Percentiles rank a stretch among this genome's conserved stretches.
Evolutionary conservation across 257 asterid species (phyloP).

Genomic region (Misopates orontium): DNA sequence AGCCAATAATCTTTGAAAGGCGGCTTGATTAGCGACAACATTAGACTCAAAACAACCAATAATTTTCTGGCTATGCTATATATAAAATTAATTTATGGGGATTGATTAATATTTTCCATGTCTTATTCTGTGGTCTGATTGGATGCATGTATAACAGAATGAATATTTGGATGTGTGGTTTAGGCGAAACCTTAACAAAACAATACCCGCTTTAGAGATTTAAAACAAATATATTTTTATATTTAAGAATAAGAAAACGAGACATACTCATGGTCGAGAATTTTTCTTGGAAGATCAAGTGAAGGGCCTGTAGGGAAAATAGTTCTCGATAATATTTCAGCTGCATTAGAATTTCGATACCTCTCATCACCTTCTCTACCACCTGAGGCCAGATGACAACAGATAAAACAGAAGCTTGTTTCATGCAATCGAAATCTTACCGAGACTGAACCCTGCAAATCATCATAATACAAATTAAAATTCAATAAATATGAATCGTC

Average conservation of each 20-base stretch:
- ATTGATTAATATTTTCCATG: constrained; percentile 12
- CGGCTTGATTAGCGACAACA: constrained; percentile 35
- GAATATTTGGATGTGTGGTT: constrained; percentile 26
- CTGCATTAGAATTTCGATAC: constrained; percentile 47
- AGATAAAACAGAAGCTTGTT: constrained; percentile 65
- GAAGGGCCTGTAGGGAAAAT: constrained; percentile 48
- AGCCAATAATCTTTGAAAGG: constrained; percentile 21
- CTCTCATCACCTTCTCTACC: constrained; percentile 53
- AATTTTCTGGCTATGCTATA: constrained; percentile 22
- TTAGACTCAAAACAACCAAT: constrained; percentile 34
- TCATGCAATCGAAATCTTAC: constrained; percentile 53
- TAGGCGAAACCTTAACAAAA: constrained; percentile 16
- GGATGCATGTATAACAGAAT: constrained; percentile 23
- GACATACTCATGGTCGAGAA: constrained; percentile 65
- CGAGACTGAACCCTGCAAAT: constrained; percentile 68
- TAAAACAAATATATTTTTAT: too few relatives aligned
- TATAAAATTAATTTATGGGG: too few relatives aligned
- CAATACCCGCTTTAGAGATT: too few relatives aligned
- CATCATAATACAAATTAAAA: too few relatives aligned
- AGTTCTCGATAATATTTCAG: constrained; percentile 52
- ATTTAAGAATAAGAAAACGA: too few relatives aligned
- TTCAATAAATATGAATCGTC: too few relatives aligned
- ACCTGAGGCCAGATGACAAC: constrained; percentile 64
- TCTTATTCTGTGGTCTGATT: constrained; percentile 13
- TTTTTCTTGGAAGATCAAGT: constrained; percentile 50